Percentiles rank a stretch among this genome's conserved stretches.
Conservation (phyloP, 2,329 filamentous ascomycete genomes). For the Tolypocladium amazonense region DNA sequence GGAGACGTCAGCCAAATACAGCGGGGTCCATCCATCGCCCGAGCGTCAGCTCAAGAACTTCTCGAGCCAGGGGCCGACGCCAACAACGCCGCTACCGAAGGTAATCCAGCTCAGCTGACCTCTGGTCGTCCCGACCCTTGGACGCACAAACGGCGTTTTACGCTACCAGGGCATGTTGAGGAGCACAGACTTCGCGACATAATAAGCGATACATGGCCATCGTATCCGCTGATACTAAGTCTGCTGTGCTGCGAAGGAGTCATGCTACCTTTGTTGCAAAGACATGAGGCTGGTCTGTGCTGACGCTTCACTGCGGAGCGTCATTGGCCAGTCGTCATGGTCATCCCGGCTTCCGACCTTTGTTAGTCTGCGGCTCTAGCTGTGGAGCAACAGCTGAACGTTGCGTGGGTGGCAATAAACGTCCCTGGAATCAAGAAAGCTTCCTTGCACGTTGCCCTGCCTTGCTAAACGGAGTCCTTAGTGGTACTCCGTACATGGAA, state of each 20-base stretch:
- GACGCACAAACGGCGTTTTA: too few species aligned
- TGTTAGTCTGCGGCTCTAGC: background rate
- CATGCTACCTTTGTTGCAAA: too few species aligned
- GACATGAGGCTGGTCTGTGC: too few species aligned
- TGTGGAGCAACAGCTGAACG: background rate
- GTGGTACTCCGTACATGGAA: too few species aligned
- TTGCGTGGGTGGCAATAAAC: background rate
- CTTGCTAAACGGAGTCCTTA: background rate
- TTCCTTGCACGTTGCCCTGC: background rate
- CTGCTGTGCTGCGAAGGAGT: too few species aligned
- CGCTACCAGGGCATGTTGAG: too few species aligned
- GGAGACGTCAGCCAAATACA: background rate
- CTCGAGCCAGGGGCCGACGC: background rate
- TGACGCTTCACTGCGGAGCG: background rate
- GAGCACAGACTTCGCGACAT: too few species aligned
- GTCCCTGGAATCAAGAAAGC: background rate
- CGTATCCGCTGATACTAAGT: too few species aligned
- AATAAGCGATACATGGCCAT: too few species aligned
- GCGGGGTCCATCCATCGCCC: background rate
- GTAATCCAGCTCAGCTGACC: background rate
- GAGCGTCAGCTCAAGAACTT: background rate
- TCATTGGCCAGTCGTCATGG: background rate
- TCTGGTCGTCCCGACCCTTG: background rate
- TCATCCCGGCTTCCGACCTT: background rate
- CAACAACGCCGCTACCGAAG: background rate